These are phyloP conservation scores for Epithemia pelagica DNA, from an alignment of 108 stramenopile genomes.

Conservation along the genomic window DNA sequence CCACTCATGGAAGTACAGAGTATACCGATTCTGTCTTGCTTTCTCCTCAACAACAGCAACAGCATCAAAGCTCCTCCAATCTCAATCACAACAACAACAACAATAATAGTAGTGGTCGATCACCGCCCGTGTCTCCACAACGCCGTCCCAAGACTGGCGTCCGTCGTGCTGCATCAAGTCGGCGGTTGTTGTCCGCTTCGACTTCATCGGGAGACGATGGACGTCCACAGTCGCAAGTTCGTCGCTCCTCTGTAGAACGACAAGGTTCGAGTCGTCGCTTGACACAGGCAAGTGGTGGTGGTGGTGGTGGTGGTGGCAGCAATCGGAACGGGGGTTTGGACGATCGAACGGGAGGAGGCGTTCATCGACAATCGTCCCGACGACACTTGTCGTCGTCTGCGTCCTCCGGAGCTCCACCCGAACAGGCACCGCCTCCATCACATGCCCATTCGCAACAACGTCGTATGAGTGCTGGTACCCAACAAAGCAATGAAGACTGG, in stretches of 20 bases:
- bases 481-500: too few relatives aligned
- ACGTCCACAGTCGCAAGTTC: neutral
- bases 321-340: too few relatives aligned
- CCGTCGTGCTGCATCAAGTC: neutral
- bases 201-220: neutral
- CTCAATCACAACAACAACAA: too few relatives aligned
- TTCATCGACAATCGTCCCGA: neutral
- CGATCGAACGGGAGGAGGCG: neutral
- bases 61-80: neutral
- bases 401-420: too few relatives aligned
- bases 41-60: neutral
- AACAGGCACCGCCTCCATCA: too few relatives aligned
- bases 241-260: neutral
- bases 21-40: neutral
- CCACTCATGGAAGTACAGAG: neutral
- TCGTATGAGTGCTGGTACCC: too few relatives aligned
- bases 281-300: neutral
- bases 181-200: neutral
- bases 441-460: too few relatives aligned
- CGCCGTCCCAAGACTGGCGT: neutral
- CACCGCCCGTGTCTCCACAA: neutral
- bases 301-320: neutral
- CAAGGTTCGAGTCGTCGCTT: neutral
- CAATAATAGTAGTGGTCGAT: neutral
- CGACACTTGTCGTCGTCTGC: neutral